These are phyloP conservation scores for Ilyonectria sp. DNA, from an alignment of 2,329 filamentous ascomycete species.

Conservation along the genomic window DNA sequence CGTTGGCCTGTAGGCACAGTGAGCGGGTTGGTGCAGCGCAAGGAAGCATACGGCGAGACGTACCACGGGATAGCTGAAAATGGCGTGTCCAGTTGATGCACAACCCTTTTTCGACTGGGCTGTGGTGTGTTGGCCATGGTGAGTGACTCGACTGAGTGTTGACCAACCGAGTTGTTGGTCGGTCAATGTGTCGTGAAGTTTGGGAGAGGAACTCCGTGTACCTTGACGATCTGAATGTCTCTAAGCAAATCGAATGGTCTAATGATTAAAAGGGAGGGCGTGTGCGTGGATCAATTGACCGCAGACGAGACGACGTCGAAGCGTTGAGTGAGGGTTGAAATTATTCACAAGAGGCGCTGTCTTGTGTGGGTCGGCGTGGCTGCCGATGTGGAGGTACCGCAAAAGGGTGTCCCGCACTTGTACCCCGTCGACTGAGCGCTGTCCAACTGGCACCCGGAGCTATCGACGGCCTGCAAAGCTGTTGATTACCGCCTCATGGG, in stretches of 20 bases:
- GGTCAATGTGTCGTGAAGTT: not conserved
- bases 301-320: slow-evolving; percentile 6
- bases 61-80: slow-evolving; percentile 75
- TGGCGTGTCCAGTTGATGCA: slow-evolving; percentile 77
- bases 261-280: not conserved
- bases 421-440: not conserved
- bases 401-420: slow-evolving; percentile 1
- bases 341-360: slow-evolving; percentile 22
- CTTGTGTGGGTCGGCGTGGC: slow-evolving; percentile 15
- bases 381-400: slow-evolving; percentile 11
- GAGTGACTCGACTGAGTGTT: not conserved
- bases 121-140: slow-evolving; percentile 47
- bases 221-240: too few relatives aligned
- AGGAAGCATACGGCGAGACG: slow-evolving; percentile 24
- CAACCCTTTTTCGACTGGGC: slow-evolving; percentile 65
- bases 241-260: not conserved
- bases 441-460: slow-evolving; percentile 1
- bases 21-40: not conserved
- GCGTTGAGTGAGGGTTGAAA: slow-evolving; percentile 11
- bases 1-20: slow-evolving; percentile 67
- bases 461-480: slow-evolving; percentile 6
- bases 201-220: not conserved
- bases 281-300: not conserved
- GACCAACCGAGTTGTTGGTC: not conserved
- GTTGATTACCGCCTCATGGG: slow-evolving; percentile 2